Evolutionary conservation across 306 rosid genomes (phyloP).

Genomic region (Dryas drummondii): DNA sequence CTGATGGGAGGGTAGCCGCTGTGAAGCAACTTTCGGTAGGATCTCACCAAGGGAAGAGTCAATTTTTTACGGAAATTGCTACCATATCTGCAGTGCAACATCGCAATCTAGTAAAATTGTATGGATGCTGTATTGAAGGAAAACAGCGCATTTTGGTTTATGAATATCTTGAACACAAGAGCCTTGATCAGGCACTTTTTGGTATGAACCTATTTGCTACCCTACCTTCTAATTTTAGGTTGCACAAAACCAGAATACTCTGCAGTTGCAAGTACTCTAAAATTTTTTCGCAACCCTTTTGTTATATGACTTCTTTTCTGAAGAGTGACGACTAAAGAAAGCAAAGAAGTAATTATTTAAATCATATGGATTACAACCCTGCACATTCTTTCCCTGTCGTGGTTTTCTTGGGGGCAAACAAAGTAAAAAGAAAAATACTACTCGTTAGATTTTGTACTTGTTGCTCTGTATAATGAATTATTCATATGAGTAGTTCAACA

Average conservation of each 20-base stretch:
- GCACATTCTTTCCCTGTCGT: no score
- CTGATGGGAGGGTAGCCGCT: constrained; percentile 37
- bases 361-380: no score
- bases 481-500: no score
- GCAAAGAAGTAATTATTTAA: no score
- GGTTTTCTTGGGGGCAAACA: no score
- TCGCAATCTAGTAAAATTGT: constrained; percentile 34
- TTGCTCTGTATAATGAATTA: no score
- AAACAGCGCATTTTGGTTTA: constrained; percentile 30
- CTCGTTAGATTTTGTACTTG: no score
- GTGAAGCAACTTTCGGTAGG: constrained; percentile 35
- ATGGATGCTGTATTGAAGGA: constrained; percentile 40
- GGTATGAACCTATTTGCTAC: constrained; percentile 10
- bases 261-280: background rate
- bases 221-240: background rate
- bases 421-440: no score
- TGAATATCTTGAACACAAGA: constrained; percentile 34
- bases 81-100: constrained; percentile 33
- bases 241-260: background rate
- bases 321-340: no score
- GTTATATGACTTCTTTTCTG: no score
- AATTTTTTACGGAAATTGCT: constrained; percentile 35
- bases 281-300: background rate
- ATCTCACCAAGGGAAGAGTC: constrained; percentile 32
- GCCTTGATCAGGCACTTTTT: constrained; percentile 38